phyloP scores from a whole-genome alignment of 2,329 filamentous ascomycete genomes.

The Zarea fungicola region DNA sequence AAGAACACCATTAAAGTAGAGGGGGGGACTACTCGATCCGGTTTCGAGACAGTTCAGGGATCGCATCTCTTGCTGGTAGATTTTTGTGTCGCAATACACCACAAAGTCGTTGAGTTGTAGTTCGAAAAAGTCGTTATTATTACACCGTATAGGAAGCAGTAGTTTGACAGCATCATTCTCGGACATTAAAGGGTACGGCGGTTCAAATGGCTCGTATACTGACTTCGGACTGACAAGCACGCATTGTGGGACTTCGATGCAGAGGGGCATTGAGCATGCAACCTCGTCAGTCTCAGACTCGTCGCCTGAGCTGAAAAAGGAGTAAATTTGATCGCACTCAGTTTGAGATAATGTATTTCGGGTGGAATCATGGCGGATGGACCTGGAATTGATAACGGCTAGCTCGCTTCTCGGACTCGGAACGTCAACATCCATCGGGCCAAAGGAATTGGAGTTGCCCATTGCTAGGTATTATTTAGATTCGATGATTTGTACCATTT shows the following conservation, averaged over 20 bases:
- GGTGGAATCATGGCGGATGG: too few relatives aligned
- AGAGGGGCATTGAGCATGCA: background rate
- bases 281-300: background rate
- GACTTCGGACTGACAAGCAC: background rate
- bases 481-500: too few relatives aligned
- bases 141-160: background rate
- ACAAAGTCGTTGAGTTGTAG: constrained; percentile 53
- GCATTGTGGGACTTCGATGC: background rate
- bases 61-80: constrained; percentile 45
- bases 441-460: background rate
- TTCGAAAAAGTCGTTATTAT: constrained; percentile 34
- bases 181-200: constrained; percentile 8
- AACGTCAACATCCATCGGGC: background rate
- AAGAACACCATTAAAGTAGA: constrained; percentile 59
- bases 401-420: background rate
- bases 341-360: background rate
- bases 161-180: constrained; percentile 11
- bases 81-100: constrained; percentile 42
- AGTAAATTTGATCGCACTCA: background rate
- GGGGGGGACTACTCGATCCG: constrained; percentile 24
- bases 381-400: too few relatives aligned
- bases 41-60: constrained; percentile 49
- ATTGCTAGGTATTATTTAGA: too few relatives aligned
- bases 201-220: background rate
- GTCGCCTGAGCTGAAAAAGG: background rate